Evolutionary conservation across 1,284 basidiomycete species (phyloP), one percentile per base, ranked within the genome.

Genomic region (Peniophora sp.): DNA sequence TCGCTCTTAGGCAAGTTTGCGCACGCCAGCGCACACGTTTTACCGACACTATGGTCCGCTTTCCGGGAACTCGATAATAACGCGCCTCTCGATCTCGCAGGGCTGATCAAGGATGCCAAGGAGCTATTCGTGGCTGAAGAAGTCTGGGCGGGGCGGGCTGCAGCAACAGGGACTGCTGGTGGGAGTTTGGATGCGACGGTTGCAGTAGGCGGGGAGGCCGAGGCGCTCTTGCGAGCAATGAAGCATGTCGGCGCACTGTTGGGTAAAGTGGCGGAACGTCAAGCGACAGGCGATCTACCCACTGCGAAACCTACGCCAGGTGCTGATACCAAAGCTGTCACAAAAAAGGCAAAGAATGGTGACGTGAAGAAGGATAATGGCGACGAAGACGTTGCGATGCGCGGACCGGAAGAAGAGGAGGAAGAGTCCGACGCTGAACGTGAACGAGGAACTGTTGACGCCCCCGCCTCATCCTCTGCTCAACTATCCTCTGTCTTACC

Each of bases 111-210:
- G 46, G 59, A 62, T 1, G 83, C 85, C 0, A 73, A 77, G 25
- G 86, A 89, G 62, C 62, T 89, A 32, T 81, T 80, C 54, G 63
- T 71, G 47, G 83, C 83, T 54, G 81, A 85, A 57, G 71, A 73
- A 53, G 80, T 74, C 56, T 83, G 81, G 81, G 71, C 69, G 5
- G 76, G 38, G 5, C 16, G 38, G n/a, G 34, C 10, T 36, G 34
- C n/a, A 10, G 34, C 10, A 36, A n/a, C 10, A 36, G 34, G 34
- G 6, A 20, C 38, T 41, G 38, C 38, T 17, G 16, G 38, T n/a
- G 8, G 8, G 38, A 41, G 16, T 8, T 6, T 62, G 0, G 62
- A 63, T 16, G 56, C 64, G 60, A 49, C 56, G 52, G 48, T 53
- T n/a, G n/a, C n/a, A 52, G 52, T 52, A 52, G 50, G 59, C 63